Percentiles rank a stretch among this genome's conserved stretches.
Evolutionary conservation across 2,329 filamentous ascomycete species (phyloP).

Genomic region (Xylaria sp.): DNA sequence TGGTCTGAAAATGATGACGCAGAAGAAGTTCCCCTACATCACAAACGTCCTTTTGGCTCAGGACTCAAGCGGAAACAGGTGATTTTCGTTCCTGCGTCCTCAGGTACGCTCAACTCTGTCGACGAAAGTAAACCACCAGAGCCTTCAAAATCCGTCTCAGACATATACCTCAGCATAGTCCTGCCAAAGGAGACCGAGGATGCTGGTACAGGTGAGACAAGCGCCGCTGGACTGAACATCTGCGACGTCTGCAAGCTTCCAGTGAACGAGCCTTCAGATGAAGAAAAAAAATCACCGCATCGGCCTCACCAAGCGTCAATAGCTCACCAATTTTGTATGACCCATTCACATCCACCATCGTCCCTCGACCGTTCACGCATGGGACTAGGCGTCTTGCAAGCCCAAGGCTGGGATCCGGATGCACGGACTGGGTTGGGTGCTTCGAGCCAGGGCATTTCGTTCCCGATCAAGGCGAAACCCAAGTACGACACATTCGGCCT

Average conservation of each 20-base stretch:
- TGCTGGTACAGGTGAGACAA: conserved; percentile 28
- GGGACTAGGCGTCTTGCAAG: conserved; percentile 73
- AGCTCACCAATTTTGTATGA: conserved; percentile 76
- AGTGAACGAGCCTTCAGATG: conserved; percentile 47
- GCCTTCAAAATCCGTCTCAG: conserved; percentile 56
- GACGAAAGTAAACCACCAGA: conserved; percentile 42
- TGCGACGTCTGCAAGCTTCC: conserved; percentile 73
- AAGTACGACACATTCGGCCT: conserved; percentile 83
- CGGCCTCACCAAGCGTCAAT: conserved; percentile 68
- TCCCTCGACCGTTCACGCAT: conserved; percentile 76
- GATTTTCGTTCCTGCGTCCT: conserved; percentile 67
- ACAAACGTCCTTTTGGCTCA: conserved; percentile 65
- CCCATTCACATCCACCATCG: conserved; percentile 78
- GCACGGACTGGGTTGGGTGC: conserved; percentile 77
- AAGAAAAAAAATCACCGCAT: conserved; percentile 16
- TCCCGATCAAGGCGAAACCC: conserved; percentile 76
- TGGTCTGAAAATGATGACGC: conserved; percentile 46
- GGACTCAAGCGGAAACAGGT: conserved; percentile 66
- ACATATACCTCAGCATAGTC: conserved; percentile 75
- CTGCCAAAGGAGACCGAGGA: conserved; percentile 56
- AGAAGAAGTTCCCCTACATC: conserved; percentile 62
- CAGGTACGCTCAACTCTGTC: conserved; percentile 50
- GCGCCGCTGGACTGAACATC: conserved; percentile 42
- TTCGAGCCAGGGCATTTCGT: conserved; percentile 76
- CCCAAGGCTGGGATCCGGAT: conserved; percentile 81